These are phyloP conservation scores for Arachnomyces sp. DNA, from an alignment of 2,329 filamentous ascomycete genomes.

Conservation along the genomic window DNA sequence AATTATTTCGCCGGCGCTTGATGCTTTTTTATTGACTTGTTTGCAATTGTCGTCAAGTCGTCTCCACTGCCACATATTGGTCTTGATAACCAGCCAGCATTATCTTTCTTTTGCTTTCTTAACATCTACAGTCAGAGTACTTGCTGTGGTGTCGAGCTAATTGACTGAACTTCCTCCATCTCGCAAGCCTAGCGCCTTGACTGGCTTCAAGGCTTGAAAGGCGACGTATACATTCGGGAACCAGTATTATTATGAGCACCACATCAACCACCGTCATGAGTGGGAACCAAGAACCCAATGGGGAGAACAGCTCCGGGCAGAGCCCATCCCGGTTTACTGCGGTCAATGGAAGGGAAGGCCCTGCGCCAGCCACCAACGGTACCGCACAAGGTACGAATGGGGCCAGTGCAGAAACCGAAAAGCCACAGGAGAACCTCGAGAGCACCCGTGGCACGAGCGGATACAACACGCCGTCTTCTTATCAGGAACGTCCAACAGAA, in stretches of 20 bases:
- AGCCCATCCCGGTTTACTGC: conserved; percentile 39
- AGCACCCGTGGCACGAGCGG: conserved; percentile 13
- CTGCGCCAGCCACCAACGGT: conserved; percentile 9
- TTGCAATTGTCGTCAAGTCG: too few relatives aligned
- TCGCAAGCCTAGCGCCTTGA: too few relatives aligned
- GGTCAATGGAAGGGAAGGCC: conserved; percentile 34
- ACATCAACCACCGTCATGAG: conserved; percentile 25
- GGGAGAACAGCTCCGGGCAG: conserved; percentile 28
- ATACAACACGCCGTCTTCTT: conserved; percentile 18
- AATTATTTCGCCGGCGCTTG: too few relatives aligned
- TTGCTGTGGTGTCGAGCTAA: not conserved
- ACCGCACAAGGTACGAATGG: conserved; percentile 11
- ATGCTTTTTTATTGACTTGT: too few relatives aligned
- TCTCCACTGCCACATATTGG: too few relatives aligned
- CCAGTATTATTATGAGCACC: not conserved
- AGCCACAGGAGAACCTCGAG: conserved; percentile 14
- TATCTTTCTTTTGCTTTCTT: not conserved
- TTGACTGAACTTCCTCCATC: not conserved
- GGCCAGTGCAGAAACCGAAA: conserved; percentile 10
- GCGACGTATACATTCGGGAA: not conserved
- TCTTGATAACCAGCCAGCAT: not conserved
- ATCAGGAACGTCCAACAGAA: conserved; percentile 43
- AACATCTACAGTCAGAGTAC: not conserved
- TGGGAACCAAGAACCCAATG: conserved; percentile 17
- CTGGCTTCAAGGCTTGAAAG: too few relatives aligned